Base-by-base conservation (phyloP, 257 asterid genomes). In the Capsicum pubescens region DNA sequence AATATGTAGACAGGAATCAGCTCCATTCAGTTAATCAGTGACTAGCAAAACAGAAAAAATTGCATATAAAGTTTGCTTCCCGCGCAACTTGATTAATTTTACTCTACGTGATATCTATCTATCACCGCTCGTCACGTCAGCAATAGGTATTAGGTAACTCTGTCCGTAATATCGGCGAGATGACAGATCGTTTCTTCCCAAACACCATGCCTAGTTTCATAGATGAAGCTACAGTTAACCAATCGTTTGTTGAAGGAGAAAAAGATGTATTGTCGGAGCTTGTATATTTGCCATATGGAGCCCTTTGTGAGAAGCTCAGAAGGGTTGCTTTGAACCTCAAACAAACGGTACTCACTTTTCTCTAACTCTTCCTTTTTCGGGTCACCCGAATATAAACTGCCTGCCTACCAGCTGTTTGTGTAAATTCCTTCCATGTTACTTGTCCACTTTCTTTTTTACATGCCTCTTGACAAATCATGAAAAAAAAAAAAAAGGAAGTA, bases 101-200 rank as follows among this genome's bases (percentile, higher is more conserved):
- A 26, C 32, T 26, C 32, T 26, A 26, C 32, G 32, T 26, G 32
- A 26, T 26, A 2, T 26, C 32, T 26, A 26, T 26, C 32, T 26
- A 26, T 26, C 32, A 26, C 32, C 32, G 1, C 1, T 26, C 32
- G 0, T 26, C 32, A 26, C 32, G 32, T 26, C 32, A 26, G 32
- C 32, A 26, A 26, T 26, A 26, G 5, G 5, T 39, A 39, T 4
- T 39, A 39, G 5, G 4, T 39, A 39, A 39, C 44, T 39, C 44
- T 39, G 44, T 39, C 44, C 44, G 32, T 26, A 26, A 26, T 26
- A 39, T 4, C 44, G 6, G 8, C 48, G 42, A 77, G 64, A 95
- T 93, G 98, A 91, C 89, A 5, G 95, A 92, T 83, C 98, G 98
- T 69, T 95, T 83, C 91, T 92, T 95, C 79, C 90, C 91, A 0